These are phyloP conservation scores for Silybum marianum DNA, from an alignment of 129 eudicot species.

Conservation along the genomic window DNA sequence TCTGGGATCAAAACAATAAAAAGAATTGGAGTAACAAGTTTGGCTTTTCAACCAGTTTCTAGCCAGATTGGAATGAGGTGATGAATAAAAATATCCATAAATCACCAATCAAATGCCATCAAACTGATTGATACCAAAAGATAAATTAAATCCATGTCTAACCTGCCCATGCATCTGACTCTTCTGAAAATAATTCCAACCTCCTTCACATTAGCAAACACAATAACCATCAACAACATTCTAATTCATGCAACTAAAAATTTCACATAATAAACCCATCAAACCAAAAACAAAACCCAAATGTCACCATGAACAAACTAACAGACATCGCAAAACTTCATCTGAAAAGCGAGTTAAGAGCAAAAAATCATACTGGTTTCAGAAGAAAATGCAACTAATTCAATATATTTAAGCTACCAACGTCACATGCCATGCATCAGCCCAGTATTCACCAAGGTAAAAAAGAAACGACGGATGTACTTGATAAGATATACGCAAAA, in stretches of 20 bases:
- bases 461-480: constrained; percentile 3
- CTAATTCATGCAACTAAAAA: neutral
- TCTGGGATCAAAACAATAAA: too few species aligned
- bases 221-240: neutral
- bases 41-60: neutral
- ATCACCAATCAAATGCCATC: neutral
- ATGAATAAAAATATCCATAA: neutral
- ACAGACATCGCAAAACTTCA: neutral
- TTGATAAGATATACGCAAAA: neutral
- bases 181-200: neutral
- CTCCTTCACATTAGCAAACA: neutral
- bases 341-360: neutral
- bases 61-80: neutral
- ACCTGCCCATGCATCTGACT: neutral
- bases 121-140: neutral
- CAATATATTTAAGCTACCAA: constrained; percentile 9
- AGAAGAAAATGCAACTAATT: constrained; percentile 10
- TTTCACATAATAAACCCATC: neutral
- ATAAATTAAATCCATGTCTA: neutral
- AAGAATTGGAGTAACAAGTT: too few species aligned
- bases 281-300: neutral
- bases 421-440: neutral
- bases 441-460: neutral
- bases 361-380: constrained; percentile 6
- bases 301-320: neutral